Base-by-base conservation (phyloP, 2,329 filamentous ascomycete genomes). In the Penicillium sclerotigenum region DNA sequence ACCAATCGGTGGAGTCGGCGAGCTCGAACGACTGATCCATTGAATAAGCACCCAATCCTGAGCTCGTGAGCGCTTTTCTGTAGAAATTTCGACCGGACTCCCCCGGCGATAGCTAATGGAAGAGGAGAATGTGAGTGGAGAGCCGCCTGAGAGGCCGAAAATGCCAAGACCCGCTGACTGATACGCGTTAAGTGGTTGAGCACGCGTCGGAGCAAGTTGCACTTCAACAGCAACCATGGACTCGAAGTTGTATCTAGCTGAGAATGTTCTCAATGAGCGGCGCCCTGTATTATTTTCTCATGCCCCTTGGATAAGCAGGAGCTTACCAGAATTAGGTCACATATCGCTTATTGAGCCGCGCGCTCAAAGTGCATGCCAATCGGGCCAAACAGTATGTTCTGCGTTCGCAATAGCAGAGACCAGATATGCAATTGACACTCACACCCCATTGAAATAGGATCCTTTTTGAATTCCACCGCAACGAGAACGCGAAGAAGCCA, bases 311-410 rank as follows among this genome's bases (percentile, higher is more conserved):
- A n/a, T 20, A 29, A 34, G 18, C 18, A 46, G 24, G 34, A 57
- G 24, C 57, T 59, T 24, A 57, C 52, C 3, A 22, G 14, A 22
- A 42, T 13, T 67, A 96, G 91, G 82, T 96, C 67, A 96, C 90
- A 48, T 97, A 97, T 78, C 87, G 91, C 48, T 80, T 88, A 47
- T 77, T 99, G 59, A 94, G 91, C 74, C 84, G 93, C 67, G 88
- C 87, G 37, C 76, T 97, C 52, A 88, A 91, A 67, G 82, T 96
- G 42, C 89, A 97, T 71, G 87, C 89, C 72, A 94, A 95, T 70
- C 80, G 83, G 41, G 94, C 94, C 13, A 99, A 99, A 75, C 87
- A 92, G 92, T 95, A 77, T 62, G 83, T 73, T 55, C n/a, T 45
- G 20, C 20, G 6, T n/a, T 31, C 5, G 22, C 26, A 46, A 24